Base-by-base conservation (phyloP, 176 grass and related monocot species). In the Luzula sylvatica region DNA sequence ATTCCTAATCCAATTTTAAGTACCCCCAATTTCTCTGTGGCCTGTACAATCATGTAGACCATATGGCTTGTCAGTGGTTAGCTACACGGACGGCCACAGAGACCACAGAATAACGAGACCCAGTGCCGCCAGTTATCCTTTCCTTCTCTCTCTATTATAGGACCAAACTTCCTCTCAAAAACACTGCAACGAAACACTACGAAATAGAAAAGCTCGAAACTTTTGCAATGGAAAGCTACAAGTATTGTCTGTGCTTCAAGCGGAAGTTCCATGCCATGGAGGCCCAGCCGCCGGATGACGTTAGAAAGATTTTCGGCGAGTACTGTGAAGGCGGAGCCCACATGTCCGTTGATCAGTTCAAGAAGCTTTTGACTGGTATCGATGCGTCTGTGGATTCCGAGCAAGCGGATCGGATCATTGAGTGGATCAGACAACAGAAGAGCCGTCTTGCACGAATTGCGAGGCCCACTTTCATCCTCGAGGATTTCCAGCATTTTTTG, bases 231-330 rank as follows among this genome's bases (percentile, higher is more conserved):
- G 67, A 15, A 9, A 89, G 67, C 73, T 96, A 82, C 59, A 82
- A 42, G 58, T 96, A 75, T 65, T 96, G 81, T 70, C 66, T 79
- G 50, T 96, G 79, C 78, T 96, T 96, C 75, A 86, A 77, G 63
- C 71, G 81, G 65, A 82, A 69, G 64, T 89, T 82, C 59, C 71
- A 52, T 27, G 13, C 65, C 57, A 57, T 15, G 42, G 92, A 89
- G 50, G 71, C 92, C 9, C 7, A 73, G 67, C 70, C 84, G 68
- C 77, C 85, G 38, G 68, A 55, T 12, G 85, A 89, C 20, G 81
- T 89, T 55, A 70, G 54, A 63, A 2, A 18, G 52, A 54, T 75
- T 28, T 96, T 96, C 74, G 24, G 55, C 4, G 43, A 63, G 13
- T 78, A 68, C 74, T 15, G 70, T 8, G 71, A 51, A 14, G 83